Percentiles rank a stretch among this genome's conserved stretches.
phyloP scores from a whole-genome alignment of 257 asterid genomes.

The Scutellaria galericulata region DNA sequence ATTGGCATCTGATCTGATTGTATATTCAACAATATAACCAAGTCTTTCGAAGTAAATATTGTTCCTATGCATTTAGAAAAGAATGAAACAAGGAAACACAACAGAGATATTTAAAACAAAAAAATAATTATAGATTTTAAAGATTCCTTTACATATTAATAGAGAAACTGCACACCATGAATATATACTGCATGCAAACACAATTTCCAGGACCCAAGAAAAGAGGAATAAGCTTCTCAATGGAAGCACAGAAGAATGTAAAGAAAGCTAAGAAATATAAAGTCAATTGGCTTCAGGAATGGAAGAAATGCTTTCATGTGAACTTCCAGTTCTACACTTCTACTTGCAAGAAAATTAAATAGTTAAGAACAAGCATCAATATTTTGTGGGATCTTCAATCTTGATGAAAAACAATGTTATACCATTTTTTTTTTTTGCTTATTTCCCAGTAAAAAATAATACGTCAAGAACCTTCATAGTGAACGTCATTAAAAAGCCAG shows the following conservation, averaged over 20 bases:
- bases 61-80: constrained; percentile 7
- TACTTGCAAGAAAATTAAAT: background rate
- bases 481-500: background rate
- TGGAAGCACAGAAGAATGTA: background rate
- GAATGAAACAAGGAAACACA: background rate
- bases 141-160: background rate
- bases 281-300: background rate
- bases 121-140: background rate
- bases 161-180: background rate
- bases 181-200: background rate
- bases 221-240: background rate
- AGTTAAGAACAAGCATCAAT: background rate
- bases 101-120: background rate
- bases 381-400: background rate
- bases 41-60: background rate
- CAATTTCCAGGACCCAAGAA: background rate
- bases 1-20: background rate
- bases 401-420: background rate
- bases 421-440: background rate
- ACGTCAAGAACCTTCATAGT: background rate
- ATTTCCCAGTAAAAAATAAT: constrained; percentile 4
- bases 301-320: constrained; percentile 4
- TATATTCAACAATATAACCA: constrained; percentile 7
- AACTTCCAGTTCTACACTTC: constrained; percentile 7
- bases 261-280: background rate